Evolutionary conservation across 331 rosid species (phyloP), one percentile per base, ranked within the genome.

Genomic region (Saraca asoca): DNA sequence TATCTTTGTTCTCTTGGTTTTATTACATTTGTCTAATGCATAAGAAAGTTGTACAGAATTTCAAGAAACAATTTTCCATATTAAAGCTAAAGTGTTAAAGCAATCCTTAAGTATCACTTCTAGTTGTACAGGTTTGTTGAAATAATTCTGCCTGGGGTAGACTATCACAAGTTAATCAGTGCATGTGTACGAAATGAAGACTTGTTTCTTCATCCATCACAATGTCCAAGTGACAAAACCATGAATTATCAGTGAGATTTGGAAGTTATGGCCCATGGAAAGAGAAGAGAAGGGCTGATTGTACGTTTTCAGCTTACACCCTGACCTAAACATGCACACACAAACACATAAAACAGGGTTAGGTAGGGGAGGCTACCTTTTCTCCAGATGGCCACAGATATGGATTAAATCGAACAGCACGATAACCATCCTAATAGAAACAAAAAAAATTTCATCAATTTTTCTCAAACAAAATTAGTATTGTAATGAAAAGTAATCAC

Each of bases 351-450:
- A 31, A 62, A 7, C 58, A 8, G 42, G 9, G 14, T 15, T 14
- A 62, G 10, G 62, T 6, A 35, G 9, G 12, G 61, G 29, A 41
- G 13, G 58, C 24, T 73, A 89, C 98, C 95, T 87, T 80, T 70
- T 85, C 82, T 16, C 89, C 91, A 4, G 91, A 67, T 34, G 98
- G 96, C 98, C 98, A 92, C 75, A 92, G 60, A 77, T 85, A 82
- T 18, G 98, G 98, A 68, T 92, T 92, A 78, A 92, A 92, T 43
- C 98, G 90, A 64, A 89, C 91, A 66, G 91, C 98, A 0, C 68
- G 69, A 59, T 85, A 92, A 50, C 90, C 91, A 69, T 87, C 98
- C 98, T 92, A 45, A 10, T 34, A 70, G 17, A 51, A 71, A 78
- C 46, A 52, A 80, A 83, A 73, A 18, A 18, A 52, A 62, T 67